Evolutionary conservation across 2,329 filamentous ascomycete genomes (phyloP).

Genomic region (Cadophora sp.): DNA sequence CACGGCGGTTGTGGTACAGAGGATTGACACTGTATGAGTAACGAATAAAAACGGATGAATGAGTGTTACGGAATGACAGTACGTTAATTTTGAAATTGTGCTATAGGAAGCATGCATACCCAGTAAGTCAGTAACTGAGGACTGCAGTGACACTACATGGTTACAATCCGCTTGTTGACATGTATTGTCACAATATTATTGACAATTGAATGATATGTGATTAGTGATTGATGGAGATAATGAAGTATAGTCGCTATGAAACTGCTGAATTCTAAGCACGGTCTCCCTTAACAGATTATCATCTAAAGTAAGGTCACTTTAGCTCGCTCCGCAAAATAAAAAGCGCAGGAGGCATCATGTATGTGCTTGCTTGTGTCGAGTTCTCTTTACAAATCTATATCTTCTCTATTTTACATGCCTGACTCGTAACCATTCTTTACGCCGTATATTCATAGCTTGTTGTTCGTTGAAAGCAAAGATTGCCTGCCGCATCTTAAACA

Average conservation of each 20-base stretch:
- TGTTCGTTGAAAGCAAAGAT: no score
- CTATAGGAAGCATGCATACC: neutral
- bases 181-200: no score
- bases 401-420: neutral
- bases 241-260: no score
- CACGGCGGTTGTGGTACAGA: conserved; percentile 89
- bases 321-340: no score
- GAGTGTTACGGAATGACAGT: neutral
- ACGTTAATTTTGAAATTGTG: neutral
- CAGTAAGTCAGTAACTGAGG: no score
- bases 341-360: neutral
- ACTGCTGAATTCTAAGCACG: no score
- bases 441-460: neutral
- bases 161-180: no score
- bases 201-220: no score
- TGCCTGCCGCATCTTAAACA: neutral
- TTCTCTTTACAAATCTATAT: neutral
- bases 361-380: neutral
- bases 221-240: no score
- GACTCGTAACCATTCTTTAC: neutral
- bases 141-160: no score
- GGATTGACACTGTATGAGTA: conserved; percentile 59
- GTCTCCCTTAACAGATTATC: no score
- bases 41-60: neutral
- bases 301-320: no score